Evolutionary conservation across 1,284 basidiomycete species (phyloP).

Genomic region (Leccinum pachyderme): DNA sequence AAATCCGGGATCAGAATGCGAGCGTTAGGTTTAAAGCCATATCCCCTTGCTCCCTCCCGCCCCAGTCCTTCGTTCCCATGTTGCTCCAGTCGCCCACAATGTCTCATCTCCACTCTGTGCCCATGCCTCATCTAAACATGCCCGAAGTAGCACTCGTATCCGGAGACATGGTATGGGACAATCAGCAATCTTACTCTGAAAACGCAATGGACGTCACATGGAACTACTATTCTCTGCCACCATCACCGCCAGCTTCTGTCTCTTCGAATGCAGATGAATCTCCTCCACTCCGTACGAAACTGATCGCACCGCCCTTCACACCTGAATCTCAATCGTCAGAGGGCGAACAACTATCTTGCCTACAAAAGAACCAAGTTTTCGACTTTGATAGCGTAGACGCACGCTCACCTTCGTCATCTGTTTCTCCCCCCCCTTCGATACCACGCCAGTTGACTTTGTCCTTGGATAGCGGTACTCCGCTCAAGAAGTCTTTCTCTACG

Average conservation of each 20-base stretch:
- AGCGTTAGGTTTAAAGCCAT: conserved; percentile 21
- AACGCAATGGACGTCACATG: conserved; percentile 42
- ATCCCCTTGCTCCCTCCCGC: conserved; percentile 18
- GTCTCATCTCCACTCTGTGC: conserved; percentile 39
- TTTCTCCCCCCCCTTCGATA: conserved; percentile 38
- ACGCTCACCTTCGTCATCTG: conserved; percentile 35
- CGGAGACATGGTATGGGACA: conserved; percentile 47
- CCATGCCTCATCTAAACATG: conserved; percentile 57
- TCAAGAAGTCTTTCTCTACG: conserved; percentile 46
- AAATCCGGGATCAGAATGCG: conserved; percentile 28
- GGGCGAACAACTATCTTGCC: conserved; percentile 51
- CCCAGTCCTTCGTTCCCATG: conserved; percentile 12
- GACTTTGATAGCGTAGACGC: conserved; percentile 45
- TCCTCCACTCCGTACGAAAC: conserved; percentile 44
- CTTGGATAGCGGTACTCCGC: conserved; percentile 24
- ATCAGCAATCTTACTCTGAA: conserved; percentile 39
- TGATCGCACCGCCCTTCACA: conserved; percentile 49
- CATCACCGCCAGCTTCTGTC: conserved; percentile 52
- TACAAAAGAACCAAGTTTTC: conserved; percentile 70
- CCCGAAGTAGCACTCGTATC: conserved; percentile 53
- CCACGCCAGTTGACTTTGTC: conserved; percentile 29
- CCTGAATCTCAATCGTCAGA: conserved; percentile 45
- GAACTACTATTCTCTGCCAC: conserved; percentile 47
- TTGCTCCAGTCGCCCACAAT: conserved; percentile 18
- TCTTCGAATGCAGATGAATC: conserved; percentile 44